phyloP scores from a whole-genome alignment of 2,329 filamentous ascomycete genomes.

The Penicillium italicum region DNA sequence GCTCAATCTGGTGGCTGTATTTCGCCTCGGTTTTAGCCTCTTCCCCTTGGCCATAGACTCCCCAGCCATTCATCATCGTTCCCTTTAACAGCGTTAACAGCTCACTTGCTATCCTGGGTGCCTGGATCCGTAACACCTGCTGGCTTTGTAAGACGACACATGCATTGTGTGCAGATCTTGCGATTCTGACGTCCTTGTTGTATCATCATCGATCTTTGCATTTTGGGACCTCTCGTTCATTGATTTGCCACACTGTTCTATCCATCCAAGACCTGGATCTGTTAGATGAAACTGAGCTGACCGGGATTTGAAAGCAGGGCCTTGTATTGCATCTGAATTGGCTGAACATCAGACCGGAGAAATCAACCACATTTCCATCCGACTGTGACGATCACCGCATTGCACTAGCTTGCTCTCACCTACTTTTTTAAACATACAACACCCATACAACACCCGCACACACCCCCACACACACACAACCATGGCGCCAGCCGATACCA shows the following conservation, averaged over 20 bases:
- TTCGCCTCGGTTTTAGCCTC: not conserved
- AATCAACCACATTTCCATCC: not conserved
- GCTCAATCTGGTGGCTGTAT: constrained; percentile 4
- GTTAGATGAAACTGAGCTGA: not conserved
- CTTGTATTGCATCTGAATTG: constrained; percentile 4
- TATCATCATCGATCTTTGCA: constrained; percentile 2
- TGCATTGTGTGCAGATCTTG: not conserved
- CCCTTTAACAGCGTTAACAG: not conserved
- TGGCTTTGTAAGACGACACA: constrained; percentile 10
- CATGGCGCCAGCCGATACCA: constrained; percentile 31
- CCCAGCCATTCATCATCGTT: not conserved
- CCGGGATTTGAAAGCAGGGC: constrained; percentile 1
- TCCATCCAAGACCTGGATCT: not conserved
- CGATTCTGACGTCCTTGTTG: constrained; percentile 3
- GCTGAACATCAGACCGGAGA: constrained; percentile 5
- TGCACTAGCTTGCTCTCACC: constrained; percentile 5
- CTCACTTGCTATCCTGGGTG: not conserved
- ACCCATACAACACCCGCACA: no score
- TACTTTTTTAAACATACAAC: not conserved
- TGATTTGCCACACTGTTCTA: not conserved
- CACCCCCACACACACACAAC: not conserved
- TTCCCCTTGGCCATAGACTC: not conserved
- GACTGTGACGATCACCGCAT: constrained; percentile 1
- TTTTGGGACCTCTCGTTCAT: not conserved
- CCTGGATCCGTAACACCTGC: constrained; percentile 8